Percentiles rank a stretch among this genome's conserved stretches.
phyloP scores from a whole-genome alignment of 2,329 filamentous ascomycete species.

The Teratosphaeria pseudoeucalypti region DNA sequence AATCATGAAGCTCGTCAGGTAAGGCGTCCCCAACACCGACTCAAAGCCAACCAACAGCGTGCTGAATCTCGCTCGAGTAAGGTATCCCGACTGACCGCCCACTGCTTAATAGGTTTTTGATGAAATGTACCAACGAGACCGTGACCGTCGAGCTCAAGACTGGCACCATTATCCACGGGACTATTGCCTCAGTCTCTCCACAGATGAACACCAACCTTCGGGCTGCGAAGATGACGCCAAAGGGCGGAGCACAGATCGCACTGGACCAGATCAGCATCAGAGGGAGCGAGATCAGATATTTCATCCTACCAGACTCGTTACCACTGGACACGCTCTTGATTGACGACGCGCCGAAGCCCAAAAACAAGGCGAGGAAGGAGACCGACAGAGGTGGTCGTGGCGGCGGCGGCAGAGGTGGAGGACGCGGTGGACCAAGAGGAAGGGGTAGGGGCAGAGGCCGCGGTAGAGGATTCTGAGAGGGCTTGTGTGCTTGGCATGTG shows the following conservation, averaged over 20 bases:
- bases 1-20: conserved; percentile 97
- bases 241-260: conserved; percentile 73
- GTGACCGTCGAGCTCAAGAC: conserved; percentile 98
- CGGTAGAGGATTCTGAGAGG: conserved; percentile 8
- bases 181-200: conserved; percentile 89
- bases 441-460: conserved; percentile 21
- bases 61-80: conserved; percentile 35
- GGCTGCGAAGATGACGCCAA: conserved; percentile 91
- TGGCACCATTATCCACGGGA: conserved; percentile 93
- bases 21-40: conserved; percentile 31
- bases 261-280: conserved; percentile 96
- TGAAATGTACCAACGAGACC: conserved; percentile 99
- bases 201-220: conserved; percentile 98
- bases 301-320: conserved; percentile 89
- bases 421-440: conserved; percentile 28
- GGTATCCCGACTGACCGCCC: conserved; percentile 25
- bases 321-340: conserved; percentile 91
- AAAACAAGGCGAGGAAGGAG: conserved; percentile 99
- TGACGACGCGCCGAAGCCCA: conserved; percentile 93
- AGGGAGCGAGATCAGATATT: conserved; percentile 91
- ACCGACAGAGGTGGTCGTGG: conserved; percentile 37
- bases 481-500: background rate
- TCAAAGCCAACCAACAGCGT: conserved; percentile 23
- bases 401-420: conserved; percentile 16
- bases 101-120: conserved; percentile 64